These are phyloP conservation scores for Herpetospermum pedunculosum DNA, from an alignment of 306 rosid species.

Conservation along the genomic window DNA sequence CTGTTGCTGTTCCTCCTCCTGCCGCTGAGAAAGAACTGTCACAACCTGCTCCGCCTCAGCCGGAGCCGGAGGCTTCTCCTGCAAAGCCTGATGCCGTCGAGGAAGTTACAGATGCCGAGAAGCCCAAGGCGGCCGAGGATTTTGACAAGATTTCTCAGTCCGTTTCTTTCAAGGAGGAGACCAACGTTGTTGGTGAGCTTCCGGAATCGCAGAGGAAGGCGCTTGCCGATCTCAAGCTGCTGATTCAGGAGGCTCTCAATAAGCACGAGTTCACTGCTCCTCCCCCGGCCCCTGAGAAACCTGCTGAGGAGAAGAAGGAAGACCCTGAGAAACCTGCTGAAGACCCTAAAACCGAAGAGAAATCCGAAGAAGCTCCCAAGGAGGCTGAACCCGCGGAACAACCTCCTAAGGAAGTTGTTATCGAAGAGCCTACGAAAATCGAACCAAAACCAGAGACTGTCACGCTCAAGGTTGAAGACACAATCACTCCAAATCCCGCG, in stretches of 20 bases:
- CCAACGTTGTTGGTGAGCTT: conserved; percentile 60
- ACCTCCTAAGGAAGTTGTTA: conserved; percentile 6
- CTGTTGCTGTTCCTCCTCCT: conserved; percentile 3
- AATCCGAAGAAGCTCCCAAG: not conserved
- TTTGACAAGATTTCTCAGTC: conserved; percentile 39
- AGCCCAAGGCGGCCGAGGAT: conserved; percentile 20
- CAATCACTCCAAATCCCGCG: not conserved
- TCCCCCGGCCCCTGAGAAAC: conserved; percentile 19
- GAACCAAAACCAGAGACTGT: not conserved
- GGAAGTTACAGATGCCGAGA: conserved; percentile 16
- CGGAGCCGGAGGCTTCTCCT: conserved; percentile 9
- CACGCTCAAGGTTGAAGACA: not conserved
- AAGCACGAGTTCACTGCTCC: conserved; percentile 56
- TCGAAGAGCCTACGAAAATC: conserved; percentile 9
- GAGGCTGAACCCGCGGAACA: conserved; percentile 21
- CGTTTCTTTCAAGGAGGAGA: conserved; percentile 90
- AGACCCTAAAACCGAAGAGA: not conserved
- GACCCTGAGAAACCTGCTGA: conserved; percentile 1
- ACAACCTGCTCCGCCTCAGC: not conserved
- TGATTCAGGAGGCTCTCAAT: conserved; percentile 60
- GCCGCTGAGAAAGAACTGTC: not conserved
- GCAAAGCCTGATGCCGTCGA: conserved; percentile 7
- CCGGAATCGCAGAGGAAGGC: conserved; percentile 81
- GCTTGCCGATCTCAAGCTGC: conserved; percentile 55
- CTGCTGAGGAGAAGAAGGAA: conserved; percentile 13